These are phyloP conservation scores for Colletotrichum lupini DNA, from an alignment of 2,329 filamentous ascomycete genomes.

Conservation along the genomic window DNA sequence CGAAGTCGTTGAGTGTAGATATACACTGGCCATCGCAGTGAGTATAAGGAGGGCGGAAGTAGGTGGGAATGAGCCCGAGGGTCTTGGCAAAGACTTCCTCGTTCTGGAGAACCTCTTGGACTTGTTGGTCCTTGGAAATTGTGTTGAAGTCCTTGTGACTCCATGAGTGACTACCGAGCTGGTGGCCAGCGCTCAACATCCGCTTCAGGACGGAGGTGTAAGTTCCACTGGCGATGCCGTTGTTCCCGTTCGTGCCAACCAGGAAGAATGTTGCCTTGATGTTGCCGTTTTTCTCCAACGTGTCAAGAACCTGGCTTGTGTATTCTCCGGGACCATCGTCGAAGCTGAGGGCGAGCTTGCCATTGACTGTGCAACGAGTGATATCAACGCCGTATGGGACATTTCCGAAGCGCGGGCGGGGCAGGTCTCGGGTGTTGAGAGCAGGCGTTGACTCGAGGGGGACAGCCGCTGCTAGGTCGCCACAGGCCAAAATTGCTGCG, in stretches of 20 bases:
- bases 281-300: conserved; percentile 44
- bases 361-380: conserved; percentile 43
- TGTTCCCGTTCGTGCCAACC: conserved; percentile 45
- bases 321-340: conserved; percentile 51
- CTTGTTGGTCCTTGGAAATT: conserved; percentile 46
- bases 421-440: conserved; percentile 28
- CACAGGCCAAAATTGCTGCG: conserved; percentile 21
- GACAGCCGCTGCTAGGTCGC: conserved; percentile 18
- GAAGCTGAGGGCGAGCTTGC: conserved; percentile 50
- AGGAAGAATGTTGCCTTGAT: conserved; percentile 52
- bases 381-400: conserved; percentile 49
- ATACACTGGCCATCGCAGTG: conserved; percentile 40
- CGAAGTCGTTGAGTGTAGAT: conserved; percentile 41
- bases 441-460: conserved; percentile 21
- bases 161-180: conserved; percentile 61
- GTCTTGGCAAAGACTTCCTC: conserved; percentile 56
- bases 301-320: conserved; percentile 48
- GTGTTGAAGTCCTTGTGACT: conserved; percentile 55
- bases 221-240: conserved; percentile 47
- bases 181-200: conserved; percentile 57
- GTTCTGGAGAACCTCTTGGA: conserved; percentile 54
- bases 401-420: conserved; percentile 42
- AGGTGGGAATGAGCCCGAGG: conserved; percentile 58
- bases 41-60: conserved; percentile 56
- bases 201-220: conserved; percentile 54